These are phyloP conservation scores for Cairneyella variabilis DNA, from an alignment of 495 filamentous ascomycete genomes.

Conservation along the genomic window DNA sequence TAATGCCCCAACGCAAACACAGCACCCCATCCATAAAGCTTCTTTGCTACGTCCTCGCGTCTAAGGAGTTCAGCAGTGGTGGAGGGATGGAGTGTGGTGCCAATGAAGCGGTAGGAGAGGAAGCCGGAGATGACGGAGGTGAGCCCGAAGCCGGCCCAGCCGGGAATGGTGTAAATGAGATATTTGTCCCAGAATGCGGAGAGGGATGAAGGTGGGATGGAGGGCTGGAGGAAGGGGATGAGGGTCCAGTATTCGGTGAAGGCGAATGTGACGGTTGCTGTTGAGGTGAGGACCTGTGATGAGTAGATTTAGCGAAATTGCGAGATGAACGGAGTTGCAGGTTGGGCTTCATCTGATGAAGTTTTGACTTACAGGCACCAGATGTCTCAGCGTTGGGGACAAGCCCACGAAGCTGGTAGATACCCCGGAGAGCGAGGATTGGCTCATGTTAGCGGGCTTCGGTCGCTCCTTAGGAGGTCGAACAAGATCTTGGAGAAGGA, in stretches of 20 bases:
- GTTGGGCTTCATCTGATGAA: too few relatives aligned
- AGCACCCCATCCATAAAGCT: slow-evolving; percentile 10
- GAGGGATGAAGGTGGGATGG: neutral
- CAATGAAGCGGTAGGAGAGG: neutral
- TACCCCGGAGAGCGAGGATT: too few relatives aligned
- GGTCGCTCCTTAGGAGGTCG: too few relatives aligned
- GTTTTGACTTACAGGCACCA: too few relatives aligned
- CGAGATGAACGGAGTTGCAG: too few relatives aligned
- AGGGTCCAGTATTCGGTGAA: slow-evolving; percentile 1
- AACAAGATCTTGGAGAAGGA: too few relatives aligned
- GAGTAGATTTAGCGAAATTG: neutral
- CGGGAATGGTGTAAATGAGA: slow-evolving; percentile 2
- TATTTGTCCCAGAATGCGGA: slow-evolving; percentile 10
- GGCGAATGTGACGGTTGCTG: slow-evolving; percentile 5
- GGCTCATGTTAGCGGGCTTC: too few relatives aligned
- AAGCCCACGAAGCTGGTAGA: too few relatives aligned
- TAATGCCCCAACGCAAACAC: slow-evolving; percentile 11
- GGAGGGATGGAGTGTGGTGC: neutral
- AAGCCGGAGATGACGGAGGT: slow-evolving; percentile 2
- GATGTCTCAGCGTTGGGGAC: too few relatives aligned
- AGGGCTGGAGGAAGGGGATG: slow-evolving; percentile 5
- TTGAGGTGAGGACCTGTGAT: slow-evolving; percentile 11
- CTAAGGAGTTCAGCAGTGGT: too few relatives aligned
- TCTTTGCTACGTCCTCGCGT: neutral
- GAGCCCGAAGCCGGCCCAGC: slow-evolving; percentile 1